Evolutionary conservation across 2,329 filamentous ascomycete species (phyloP), one percentile per base, ranked within the genome.

Genomic region (Talaromyces verruculosus): DNA sequence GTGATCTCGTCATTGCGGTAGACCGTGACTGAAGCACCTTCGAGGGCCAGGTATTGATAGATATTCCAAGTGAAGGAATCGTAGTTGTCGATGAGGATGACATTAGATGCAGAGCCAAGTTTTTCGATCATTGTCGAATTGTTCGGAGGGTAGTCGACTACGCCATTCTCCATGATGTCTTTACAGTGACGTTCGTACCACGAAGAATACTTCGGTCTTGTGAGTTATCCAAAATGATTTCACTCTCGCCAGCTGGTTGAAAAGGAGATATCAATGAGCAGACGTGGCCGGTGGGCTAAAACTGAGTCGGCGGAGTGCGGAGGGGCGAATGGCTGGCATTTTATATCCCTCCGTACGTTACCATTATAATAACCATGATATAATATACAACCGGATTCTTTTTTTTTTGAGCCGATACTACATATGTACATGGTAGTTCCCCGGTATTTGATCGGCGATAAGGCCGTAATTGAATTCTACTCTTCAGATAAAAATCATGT

Each of bases 1-100:
- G 90, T 89, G 71, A 97, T 89, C 78, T 97, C 88, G 79, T 99
- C 94, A 76, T 99, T 99, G 72, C 95, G 88, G 79, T 89, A 91
- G 22, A 99, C 95, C 3, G 89, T 91, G 61, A 97, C 95, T 0
- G 84, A 91, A 35, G 96, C 95, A 41, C 95, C 95, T 78, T 98
- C 95, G n/a, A 99, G 88, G 5, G 94, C 90, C 1, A 99, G 88
- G 75, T 99, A 99, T 79, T 99, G 96, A 79, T 98, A 99, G 67
- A 99, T 92, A 76, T 99, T 99, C 92, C 93, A 99, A 67, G 94
- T 97, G 79, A 99, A 99, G 3, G 95, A 98, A 80, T 99, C 95
- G 80, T 98, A 99, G 81, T 99, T 99, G 84, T 99, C 95, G 74
- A 99, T 97, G 69, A 99, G 85, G 69, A 99, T 87, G 67, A 98